Evolutionary conservation across 108 stramenopile species (phyloP).

Genomic region (Seminavis robusta): DNA sequence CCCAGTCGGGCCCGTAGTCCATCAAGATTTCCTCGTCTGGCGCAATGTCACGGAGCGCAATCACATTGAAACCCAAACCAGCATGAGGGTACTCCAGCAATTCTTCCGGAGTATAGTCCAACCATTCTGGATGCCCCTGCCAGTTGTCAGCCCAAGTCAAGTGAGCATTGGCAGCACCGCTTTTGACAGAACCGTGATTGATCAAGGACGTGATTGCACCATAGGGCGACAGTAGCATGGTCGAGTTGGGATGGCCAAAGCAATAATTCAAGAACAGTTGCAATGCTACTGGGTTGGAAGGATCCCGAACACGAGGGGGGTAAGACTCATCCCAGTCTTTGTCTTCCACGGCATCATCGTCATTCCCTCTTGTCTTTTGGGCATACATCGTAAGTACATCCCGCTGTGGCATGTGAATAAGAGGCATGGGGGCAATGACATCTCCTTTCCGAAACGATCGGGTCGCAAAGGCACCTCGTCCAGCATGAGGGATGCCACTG

Average conservation of each 20-base stretch:
- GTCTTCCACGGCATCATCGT: neutral
- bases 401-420: conserved; percentile 44
- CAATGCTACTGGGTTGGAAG: no score
- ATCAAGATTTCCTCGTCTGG: conserved; percentile 58
- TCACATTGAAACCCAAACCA: conserved; percentile 52
- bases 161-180: conserved; percentile 52
- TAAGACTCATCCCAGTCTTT: neutral
- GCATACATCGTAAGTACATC: conserved; percentile 42
- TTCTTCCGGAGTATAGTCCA: conserved; percentile 36
- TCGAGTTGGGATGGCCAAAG: conserved; percentile 54
- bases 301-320: no score
- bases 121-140: conserved; percentile 58
- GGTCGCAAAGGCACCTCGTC: conserved; percentile 74
- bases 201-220: conserved; percentile 61
- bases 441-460: conserved; percentile 53
- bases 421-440: conserved; percentile 58
- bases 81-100: conserved; percentile 25
- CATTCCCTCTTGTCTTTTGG: conserved; percentile 10
- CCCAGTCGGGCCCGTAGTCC: conserved; percentile 16
- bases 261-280: conserved; percentile 69
- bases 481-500: conserved; percentile 64
- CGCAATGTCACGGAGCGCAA: conserved; percentile 47
- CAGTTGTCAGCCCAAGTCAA: conserved; percentile 64
- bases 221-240: conserved; percentile 57
- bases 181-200: conserved; percentile 49